Evolutionary conservation across 768 basidiomycete species (phyloP), one percentile per base, ranked within the genome.

Genomic region (Russula lepida): DNA sequence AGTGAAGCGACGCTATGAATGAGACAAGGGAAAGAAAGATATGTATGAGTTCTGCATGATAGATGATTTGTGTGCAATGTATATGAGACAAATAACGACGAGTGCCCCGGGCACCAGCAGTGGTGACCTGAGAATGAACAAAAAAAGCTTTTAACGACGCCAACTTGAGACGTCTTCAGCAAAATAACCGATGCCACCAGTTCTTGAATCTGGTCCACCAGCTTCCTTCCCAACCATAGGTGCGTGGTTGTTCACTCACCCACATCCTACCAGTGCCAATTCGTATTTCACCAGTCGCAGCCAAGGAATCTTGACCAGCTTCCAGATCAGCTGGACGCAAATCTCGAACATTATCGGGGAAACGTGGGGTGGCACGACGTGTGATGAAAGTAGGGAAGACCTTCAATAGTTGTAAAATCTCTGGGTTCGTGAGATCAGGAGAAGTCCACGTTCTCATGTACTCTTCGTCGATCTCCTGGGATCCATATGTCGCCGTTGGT

Each of bases 261-360:
- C 88, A 90, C 81, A 95, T 86, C 50, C 79, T 76, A 8, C 92
- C 92, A n/a, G 92, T 93, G 21, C 92, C 92, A 70, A 84, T 83
- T 32, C 79, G 80, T 60, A 92, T 79, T 37, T 80, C 79, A 58
- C 79, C 80, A 62, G 76, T 77, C 65, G 83, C 82, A 19, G 71
- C 74, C 39, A 77, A 74, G 49, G 80, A 78, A 52, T 82, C 81
- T 58, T 81, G 81, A 27, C 83, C 88, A 69, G 86, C 86, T 71
- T 91, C 89, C 35, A 88, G 74, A 69, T 91, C 89, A 32, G 75
- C 65, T 49, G 70, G 77, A 72, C 59, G 65, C 68, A 74, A 37
- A 68, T 60, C 21, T 28, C 71, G 8, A 23, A 65, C 46, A 23
- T 68, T 19, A 21, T 57, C 71, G 32, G 82, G 78, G 73, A 95